Base-by-base conservation (phyloP, 768 basidiomycete genomes). In the Termitomyces sp. region DNA sequence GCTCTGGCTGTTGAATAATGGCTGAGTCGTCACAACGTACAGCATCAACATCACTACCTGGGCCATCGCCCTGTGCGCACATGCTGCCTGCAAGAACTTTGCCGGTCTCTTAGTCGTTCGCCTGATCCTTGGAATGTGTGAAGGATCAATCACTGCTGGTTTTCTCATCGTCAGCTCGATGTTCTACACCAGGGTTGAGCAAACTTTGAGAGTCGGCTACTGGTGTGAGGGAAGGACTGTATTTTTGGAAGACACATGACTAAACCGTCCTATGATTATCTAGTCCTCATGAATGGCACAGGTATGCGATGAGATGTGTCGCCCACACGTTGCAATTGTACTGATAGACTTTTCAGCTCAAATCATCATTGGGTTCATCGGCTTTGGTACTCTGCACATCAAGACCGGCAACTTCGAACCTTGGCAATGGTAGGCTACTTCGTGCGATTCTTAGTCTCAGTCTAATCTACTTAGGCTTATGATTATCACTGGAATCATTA, bases 91-190 rank as follows among this genome's bases (percentile, higher is more conserved):
- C 78, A 87, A 75, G 64, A 85, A 84, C 68, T 91, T 91, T 65
- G 81, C 80, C 0, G 84, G 82, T 1, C 76, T 91, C 1, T 83
- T 91, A 58, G 79, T 79, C 15, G 84, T 85, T 24, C 81, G 90
- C 16, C 64, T 90, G 15, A 75, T 92, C 22, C 73, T 92, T 6
- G 90, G 90, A 36, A 81, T 85, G 74, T 91, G 89, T 67, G 90
- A 92, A 71, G 89, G 80, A 16, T 78, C 78, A 4, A 84, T 89
- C 65, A 91, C 90, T 0, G 86, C 91, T 1, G 90, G 89, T 0
- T 90, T 92, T 71, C 73, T 91, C 81, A 87, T 91, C 54, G 85
- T 91, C 58, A 89, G 78, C 42, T 84, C 86, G 33, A 90, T 91
- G 89, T 91, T 91, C 66, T 91, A 91, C 66, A 90, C 88, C 0